Evolutionary conservation across 2,329 filamentous ascomycete genomes (phyloP).

Genomic region (Cladorrhinum sp.): DNA sequence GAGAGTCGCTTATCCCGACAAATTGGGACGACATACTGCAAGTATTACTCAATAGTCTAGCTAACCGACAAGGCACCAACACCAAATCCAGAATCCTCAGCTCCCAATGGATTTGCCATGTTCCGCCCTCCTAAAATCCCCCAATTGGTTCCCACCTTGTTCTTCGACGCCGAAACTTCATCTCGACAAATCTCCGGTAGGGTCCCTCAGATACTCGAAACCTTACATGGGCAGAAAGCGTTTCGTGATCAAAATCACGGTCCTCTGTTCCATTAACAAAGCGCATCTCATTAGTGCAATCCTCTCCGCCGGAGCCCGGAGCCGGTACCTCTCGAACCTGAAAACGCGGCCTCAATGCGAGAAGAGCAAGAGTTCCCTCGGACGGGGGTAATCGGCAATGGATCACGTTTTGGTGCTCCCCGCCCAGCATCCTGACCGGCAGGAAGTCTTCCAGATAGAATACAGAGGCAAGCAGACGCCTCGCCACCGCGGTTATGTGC

Average conservation of each 20-base stretch:
- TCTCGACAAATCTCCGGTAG: background rate
- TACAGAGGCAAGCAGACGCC: conserved; percentile 12
- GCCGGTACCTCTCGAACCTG: conserved; percentile 2
- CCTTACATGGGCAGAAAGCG: background rate
- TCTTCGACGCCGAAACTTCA: background rate
- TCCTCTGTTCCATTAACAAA: background rate
- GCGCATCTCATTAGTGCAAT: background rate
- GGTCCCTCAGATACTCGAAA: conserved; percentile 3
- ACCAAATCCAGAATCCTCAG: no score
- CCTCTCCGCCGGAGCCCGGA: background rate
- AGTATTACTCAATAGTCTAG: no score
- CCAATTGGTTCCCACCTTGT: conserved; percentile 9
- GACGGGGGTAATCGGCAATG: conserved; percentile 14
- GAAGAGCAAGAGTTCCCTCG: background rate
- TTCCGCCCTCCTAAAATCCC: background rate
- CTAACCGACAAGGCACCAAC: no score
- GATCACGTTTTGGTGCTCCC: background rate
- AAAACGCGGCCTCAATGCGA: conserved; percentile 4
- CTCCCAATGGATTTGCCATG: background rate
- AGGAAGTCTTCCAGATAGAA: conserved; percentile 7
- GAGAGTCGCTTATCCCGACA: no score
- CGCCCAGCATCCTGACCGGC: background rate
- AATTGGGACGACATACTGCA: no score
- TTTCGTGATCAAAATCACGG: background rate
- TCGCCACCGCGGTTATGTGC: conserved; percentile 8